These are phyloP conservation scores for Trifolium dubium DNA, from an alignment of 306 rosid genomes.

Conservation along the genomic window DNA sequence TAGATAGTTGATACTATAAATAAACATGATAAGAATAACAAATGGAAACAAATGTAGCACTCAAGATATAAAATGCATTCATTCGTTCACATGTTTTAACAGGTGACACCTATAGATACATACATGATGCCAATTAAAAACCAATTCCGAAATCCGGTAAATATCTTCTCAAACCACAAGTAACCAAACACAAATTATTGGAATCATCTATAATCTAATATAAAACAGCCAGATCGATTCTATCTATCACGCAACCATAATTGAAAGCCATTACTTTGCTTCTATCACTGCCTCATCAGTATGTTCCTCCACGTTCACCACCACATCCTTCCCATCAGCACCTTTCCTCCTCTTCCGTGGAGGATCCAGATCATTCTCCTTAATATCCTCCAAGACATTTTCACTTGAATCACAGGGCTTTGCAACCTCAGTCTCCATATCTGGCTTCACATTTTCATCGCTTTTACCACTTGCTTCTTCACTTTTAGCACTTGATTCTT, in stretches of 20 bases:
- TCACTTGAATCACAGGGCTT: slow-evolving; percentile 38
- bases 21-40: not conserved
- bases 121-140: too few relatives aligned
- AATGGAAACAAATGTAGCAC: not conserved
- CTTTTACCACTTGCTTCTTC: slow-evolving; percentile 29
- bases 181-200: too few relatives aligned
- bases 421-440: slow-evolving; percentile 19
- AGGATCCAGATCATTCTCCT: slow-evolving; percentile 32
- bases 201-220: too few relatives aligned
- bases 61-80: not conserved
- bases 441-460: slow-evolving; percentile 22
- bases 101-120: not conserved
- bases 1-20: not conserved
- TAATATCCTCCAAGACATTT: slow-evolving; percentile 36
- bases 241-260: not conserved
- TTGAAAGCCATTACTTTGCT: not conserved
- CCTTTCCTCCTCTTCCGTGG: slow-evolving; percentile 39
- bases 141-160: not conserved
- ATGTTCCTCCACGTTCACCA: not conserved
- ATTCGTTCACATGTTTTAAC: not conserved
- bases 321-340: slow-evolving; percentile 11
- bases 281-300: not conserved
- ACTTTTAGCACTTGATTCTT: slow-evolving; percentile 11
- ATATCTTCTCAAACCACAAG: not conserved
- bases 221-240: not conserved